Conservation (phyloP, 2,329 filamentous ascomycete genomes). For the Colletotrichum camelliae region DNA sequence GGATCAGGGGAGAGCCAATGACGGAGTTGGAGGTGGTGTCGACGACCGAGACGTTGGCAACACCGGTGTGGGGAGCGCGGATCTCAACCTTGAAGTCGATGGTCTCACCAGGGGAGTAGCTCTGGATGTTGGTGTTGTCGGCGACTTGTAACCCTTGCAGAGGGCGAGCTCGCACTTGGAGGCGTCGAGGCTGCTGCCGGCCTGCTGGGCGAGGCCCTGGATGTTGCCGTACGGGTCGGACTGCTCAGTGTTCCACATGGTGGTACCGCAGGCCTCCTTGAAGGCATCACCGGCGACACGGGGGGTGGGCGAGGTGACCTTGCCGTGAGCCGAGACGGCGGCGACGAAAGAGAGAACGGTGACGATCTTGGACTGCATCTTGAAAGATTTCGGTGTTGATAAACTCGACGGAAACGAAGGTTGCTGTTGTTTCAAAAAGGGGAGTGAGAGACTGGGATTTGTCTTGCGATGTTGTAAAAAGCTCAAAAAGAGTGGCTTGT, state of each 20-base stretch:
- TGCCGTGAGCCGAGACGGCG: conserved; percentile 26
- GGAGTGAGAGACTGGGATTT: not conserved
- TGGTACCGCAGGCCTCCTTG: conserved; percentile 26
- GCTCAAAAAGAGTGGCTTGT: conserved; percentile 24
- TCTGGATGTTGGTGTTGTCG: conserved; percentile 33
- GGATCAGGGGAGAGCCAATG: conserved; percentile 51
- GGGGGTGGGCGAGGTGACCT: conserved; percentile 22
- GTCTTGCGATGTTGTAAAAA: conserved; percentile 9
- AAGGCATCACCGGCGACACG: conserved; percentile 25
- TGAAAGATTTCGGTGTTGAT: not conserved
- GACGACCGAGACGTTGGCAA: conserved; percentile 54
- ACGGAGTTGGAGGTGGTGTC: conserved; percentile 49
- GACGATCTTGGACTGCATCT: conserved; percentile 23
- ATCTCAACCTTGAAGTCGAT: conserved; percentile 43
- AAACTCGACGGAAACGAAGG: not conserved
- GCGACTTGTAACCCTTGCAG: conserved; percentile 36
- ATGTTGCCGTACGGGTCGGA: conserved; percentile 39
- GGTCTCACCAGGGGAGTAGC: conserved; percentile 36
- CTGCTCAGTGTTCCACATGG: conserved; percentile 26
- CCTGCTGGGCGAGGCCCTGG: conserved; percentile 39
- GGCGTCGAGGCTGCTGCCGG: conserved; percentile 27
- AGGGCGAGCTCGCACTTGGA: conserved; percentile 40
- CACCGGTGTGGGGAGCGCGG: conserved; percentile 40
- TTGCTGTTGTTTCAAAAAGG: not conserved
- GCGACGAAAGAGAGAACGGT: conserved; percentile 22